Percentiles rank a stretch among this genome's conserved stretches.
These are phyloP conservation scores for Blastocystis sp. DNA, from an alignment of 352 stramenopile genomes.

Conservation along the genomic window DNA sequence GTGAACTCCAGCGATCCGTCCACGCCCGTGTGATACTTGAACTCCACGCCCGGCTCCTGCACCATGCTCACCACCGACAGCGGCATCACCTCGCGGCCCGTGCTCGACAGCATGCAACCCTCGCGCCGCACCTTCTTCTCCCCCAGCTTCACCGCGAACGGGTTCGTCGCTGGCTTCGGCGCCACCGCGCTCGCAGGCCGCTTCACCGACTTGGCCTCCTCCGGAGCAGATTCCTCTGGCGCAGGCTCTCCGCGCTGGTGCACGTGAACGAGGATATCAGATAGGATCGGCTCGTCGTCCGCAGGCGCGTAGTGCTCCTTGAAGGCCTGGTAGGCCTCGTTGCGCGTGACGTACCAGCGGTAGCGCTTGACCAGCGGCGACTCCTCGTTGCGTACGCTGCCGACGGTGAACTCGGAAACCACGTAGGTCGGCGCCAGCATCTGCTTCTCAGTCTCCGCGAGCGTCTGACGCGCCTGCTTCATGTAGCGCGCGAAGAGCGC, in stretches of 20 bases:
- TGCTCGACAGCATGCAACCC: neutral
- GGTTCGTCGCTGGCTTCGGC: neutral
- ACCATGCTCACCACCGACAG: neutral
- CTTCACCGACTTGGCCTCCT: neutral
- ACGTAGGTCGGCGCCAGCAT: conserved; percentile 1
- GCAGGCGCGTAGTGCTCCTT: neutral
- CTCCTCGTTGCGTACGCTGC: conserved; percentile 13
- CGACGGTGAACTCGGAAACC: neutral
- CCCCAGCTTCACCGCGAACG: neutral
- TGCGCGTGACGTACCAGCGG: conserved; percentile 32
- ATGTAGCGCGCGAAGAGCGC: neutral
- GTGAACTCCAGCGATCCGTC: conserved; percentile 51
- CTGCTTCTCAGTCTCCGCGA: neutral
- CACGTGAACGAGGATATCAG: conserved; percentile 2
- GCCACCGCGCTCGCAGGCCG: neutral
- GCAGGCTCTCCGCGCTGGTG: neutral
- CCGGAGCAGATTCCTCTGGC: neutral
- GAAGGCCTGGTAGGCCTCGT: conserved; percentile 32
- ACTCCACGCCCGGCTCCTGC: conserved; percentile 46
- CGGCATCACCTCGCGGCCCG: conserved; percentile 17
- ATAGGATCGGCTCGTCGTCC: neutral
- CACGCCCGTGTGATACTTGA: conserved; percentile 28
- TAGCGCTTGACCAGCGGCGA: neutral
- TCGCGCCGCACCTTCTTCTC: neutral
- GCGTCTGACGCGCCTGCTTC: neutral